Evolutionary conservation across 805 yeast genomes (phyloP).

Genomic region (Metschnikowia lunata): DNA sequence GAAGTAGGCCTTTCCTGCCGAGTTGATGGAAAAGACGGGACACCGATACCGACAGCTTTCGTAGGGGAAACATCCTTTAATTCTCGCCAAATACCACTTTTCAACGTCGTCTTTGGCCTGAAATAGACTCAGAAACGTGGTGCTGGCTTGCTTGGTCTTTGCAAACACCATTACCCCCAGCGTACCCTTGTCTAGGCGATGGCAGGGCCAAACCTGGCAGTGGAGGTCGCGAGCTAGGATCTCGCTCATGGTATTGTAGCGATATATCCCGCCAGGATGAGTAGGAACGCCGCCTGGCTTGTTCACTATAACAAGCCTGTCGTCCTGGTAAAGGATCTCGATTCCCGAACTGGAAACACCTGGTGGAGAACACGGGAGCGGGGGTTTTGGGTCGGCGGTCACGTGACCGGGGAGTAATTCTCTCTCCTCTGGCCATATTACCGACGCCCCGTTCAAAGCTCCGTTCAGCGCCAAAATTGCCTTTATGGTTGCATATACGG

Average conservation of each 20-base stretch:
- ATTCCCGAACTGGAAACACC: neutral
- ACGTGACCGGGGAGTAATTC: neutral
- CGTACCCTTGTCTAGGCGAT: constrained; percentile 49
- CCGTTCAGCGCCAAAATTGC: neutral
- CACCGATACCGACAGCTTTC: constrained; percentile 26
- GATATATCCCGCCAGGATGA: constrained; percentile 46
- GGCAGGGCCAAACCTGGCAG: constrained; percentile 37
- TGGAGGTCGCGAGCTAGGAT: constrained; percentile 31
- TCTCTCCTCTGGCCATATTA: neutral
- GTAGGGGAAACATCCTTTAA: constrained; percentile 37
- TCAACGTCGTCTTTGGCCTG: constrained; percentile 21
- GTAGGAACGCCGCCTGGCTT: constrained; percentile 54
- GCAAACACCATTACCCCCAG: constrained; percentile 48
- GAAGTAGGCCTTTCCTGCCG: constrained; percentile 19
- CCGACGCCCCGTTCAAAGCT: neutral
- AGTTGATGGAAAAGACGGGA: constrained; percentile 37
- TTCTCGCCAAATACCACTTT: constrained; percentile 47
- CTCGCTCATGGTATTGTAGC: constrained; percentile 42
- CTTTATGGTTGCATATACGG: too few species aligned
- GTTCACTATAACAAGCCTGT: constrained; percentile 38
- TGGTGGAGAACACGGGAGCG: too few species aligned
- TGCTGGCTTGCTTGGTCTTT: constrained; percentile 30
- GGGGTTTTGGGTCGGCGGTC: too few species aligned
- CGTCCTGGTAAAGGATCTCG: constrained; percentile 33
- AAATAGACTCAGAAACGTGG: constrained; percentile 29